Evolutionary conservation across 1,284 basidiomycete genomes (phyloP), one percentile per base, ranked within the genome.

Genomic region (Boletus austroedulis): DNA sequence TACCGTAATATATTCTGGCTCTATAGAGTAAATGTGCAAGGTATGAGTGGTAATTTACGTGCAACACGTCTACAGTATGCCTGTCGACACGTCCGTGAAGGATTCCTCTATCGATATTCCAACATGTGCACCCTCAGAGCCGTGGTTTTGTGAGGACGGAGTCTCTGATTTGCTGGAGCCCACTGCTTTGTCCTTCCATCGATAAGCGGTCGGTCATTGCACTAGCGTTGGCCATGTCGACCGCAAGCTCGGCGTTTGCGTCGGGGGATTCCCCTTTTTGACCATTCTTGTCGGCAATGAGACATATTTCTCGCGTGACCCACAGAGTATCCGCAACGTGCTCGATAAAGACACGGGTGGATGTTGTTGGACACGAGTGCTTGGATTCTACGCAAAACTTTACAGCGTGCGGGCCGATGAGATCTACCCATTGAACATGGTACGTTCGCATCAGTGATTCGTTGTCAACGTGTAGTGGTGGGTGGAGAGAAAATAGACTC

Each of bases 351-450:
- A 63, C 59, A 12, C 80, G 77, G 12, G 94, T 95, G 29, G 90
- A 91, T 28, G 93, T 95, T 36, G 76, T 71, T 8, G 80, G 70
- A 65, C 80, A 86, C 10, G 89, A 89, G 64, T 82, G 77, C 75
- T 98, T 98, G 56, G 89, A 92, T 76, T 98, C 95, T 69, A 98
- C 88, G 3, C 96, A 96, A 76, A 98, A 96, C 76, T 95, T 97
- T 75, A 98, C 83, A 62, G 88, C 77, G 55, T 88, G 78, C 17
- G 87, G 83, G 19, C 89, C 94, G 57, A 91, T 85, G 61, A 98
- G 82, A 74, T 98, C 94, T 95, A 62, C 32, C 47, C 55, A 28
- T 28, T 28, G 26, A 28, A 28, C 26, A 7, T 28, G 41, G 12
- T 12, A 5, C 14, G 9, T 26, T n/a, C 10, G 38, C 28, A 32